Evolutionary conservation across 768 basidiomycete genomes (phyloP).

Genomic region (Lactarius hengduanensis): DNA sequence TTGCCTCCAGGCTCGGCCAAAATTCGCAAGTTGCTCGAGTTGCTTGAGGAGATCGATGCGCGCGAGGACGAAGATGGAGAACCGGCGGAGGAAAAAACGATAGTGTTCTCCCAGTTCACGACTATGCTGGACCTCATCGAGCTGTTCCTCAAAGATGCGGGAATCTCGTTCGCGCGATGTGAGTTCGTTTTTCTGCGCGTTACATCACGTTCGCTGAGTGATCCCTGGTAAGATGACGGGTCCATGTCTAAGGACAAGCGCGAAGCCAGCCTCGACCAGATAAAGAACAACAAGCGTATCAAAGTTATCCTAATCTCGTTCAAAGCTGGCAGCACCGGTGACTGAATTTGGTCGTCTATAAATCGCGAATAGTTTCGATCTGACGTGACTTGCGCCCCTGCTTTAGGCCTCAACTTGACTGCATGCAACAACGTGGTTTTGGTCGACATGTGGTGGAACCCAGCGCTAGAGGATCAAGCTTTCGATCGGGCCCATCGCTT

Average conservation of each 20-base stretch:
- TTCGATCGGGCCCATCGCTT: conserved; percentile 90
- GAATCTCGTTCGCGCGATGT: conserved; percentile 84
- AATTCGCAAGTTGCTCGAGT: conserved; percentile 74
- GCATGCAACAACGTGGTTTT: conserved; percentile 94
- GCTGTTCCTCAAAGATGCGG: conserved; percentile 70
- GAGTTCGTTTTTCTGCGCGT: conserved; percentile 38
- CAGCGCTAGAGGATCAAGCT: conserved; percentile 89
- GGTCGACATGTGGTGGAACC: conserved; percentile 95
- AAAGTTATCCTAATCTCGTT: conserved; percentile 92
- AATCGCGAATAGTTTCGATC: neutral
- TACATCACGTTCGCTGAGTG: conserved; percentile 7
- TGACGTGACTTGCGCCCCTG: conserved; percentile 3
- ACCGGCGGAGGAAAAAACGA: conserved; percentile 73
- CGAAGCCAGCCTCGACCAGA: conserved; percentile 69
- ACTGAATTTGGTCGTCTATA: neutral
- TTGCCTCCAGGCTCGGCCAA: conserved; percentile 81
- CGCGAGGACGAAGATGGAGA: conserved; percentile 44
- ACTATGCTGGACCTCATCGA: conserved; percentile 83
- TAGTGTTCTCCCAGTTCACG: conserved; percentile 95
- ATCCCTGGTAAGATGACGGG: conserved; percentile 71
- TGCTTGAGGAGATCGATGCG: conserved; percentile 64
- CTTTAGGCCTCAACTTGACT: conserved; percentile 79
- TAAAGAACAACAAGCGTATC: conserved; percentile 56
- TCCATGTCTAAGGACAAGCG: conserved; percentile 76
- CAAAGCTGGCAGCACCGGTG: conserved; percentile 93